Conservation (phyloP, 139 green algal species). For the Astrephomene gubernaculifera region DNA sequence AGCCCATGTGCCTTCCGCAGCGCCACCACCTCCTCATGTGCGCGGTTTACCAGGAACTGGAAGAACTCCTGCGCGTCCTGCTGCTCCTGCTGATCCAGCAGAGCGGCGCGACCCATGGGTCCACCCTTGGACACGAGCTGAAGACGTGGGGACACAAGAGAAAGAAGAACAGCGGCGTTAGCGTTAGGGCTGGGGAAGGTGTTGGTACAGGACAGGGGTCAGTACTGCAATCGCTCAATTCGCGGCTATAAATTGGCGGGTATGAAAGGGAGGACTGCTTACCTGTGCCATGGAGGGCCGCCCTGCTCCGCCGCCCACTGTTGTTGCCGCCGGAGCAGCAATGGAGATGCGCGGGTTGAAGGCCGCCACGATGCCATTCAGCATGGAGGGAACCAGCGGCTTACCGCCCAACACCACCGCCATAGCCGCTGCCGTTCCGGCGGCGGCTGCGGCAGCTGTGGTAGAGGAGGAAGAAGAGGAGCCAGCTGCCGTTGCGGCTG, state of each 20-base stretch:
- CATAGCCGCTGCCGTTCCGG: not conserved
- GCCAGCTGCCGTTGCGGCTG: not conserved
- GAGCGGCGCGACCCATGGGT: not conserved
- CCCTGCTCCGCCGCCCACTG: slow-evolving; percentile 8
- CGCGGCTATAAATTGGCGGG: no score
- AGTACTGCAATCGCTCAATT: no score
- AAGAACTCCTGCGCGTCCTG: slow-evolving; percentile 90
- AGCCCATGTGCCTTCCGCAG: slow-evolving; percentile 48
- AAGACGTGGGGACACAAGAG: not conserved
- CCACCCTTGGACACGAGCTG: slow-evolving; percentile 27
- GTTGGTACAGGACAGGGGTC: no score
- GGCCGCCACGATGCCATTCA: slow-evolving; percentile 65
- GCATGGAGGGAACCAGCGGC: slow-evolving; percentile 71
- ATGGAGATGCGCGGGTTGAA: slow-evolving; percentile 65
- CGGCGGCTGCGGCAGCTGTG: not conserved
- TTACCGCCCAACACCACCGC: slow-evolving; percentile 58
- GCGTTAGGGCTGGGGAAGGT: no score
- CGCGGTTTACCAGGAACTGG: slow-evolving; percentile 75
- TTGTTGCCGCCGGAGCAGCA: not conserved
- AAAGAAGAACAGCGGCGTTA: no score
- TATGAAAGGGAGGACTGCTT: not conserved
- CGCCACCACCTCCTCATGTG: slow-evolving; percentile 78
- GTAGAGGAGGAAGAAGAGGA: not conserved
- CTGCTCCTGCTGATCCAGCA: slow-evolving; percentile 70
- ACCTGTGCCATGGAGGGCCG: slow-evolving; percentile 52